These are phyloP conservation scores for Canna indica DNA, from an alignment of 176 grass and related monocot species.

Conservation along the genomic window DNA sequence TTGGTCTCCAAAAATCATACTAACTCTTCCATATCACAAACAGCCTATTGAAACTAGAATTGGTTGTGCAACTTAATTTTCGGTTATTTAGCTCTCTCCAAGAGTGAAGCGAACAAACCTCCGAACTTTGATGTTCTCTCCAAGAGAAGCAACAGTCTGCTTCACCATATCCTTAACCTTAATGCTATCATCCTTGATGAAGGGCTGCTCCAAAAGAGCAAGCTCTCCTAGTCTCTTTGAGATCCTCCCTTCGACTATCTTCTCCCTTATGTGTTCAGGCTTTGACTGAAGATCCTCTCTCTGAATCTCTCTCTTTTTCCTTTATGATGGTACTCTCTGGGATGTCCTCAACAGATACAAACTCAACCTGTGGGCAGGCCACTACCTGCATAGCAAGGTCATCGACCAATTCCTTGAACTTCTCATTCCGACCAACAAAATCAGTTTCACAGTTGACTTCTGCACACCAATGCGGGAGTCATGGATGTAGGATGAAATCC, in stretches of 20 bases:
- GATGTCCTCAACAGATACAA: conserved; percentile 81
- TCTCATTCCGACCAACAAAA: conserved; percentile 87
- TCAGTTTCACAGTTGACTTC: conserved; percentile 95
- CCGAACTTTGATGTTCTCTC: conserved; percentile 93
- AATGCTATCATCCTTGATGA: conserved; percentile 80
- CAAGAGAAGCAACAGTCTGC: conserved; percentile 59
- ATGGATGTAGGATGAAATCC: conserved; percentile 86
- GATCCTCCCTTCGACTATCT: conserved; percentile 87
- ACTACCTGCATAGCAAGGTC: conserved; percentile 95
- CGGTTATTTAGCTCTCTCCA: conserved; percentile 31
- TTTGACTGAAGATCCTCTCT: conserved; percentile 86
- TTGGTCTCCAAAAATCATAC: neutral
- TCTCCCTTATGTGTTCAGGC: conserved; percentile 82
- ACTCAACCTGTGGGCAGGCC: conserved; percentile 82
- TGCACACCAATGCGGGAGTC: conserved; percentile 80
- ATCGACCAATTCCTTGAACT: conserved; percentile 85
- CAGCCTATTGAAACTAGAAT: neutral
- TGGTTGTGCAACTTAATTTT: neutral
- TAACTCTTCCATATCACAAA: neutral
- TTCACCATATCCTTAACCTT: conserved; percentile 90
- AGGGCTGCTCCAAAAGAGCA: conserved; percentile 88
- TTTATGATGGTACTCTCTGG: conserved; percentile 56
- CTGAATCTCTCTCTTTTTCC: conserved; percentile 88
- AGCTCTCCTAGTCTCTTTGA: conserved; percentile 83
- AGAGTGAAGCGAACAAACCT: conserved; percentile 90